These are phyloP conservation scores for Dendrocalamus sinicus DNA, from an alignment of 176 grass and related monocot genomes.

Conservation along the genomic window DNA sequence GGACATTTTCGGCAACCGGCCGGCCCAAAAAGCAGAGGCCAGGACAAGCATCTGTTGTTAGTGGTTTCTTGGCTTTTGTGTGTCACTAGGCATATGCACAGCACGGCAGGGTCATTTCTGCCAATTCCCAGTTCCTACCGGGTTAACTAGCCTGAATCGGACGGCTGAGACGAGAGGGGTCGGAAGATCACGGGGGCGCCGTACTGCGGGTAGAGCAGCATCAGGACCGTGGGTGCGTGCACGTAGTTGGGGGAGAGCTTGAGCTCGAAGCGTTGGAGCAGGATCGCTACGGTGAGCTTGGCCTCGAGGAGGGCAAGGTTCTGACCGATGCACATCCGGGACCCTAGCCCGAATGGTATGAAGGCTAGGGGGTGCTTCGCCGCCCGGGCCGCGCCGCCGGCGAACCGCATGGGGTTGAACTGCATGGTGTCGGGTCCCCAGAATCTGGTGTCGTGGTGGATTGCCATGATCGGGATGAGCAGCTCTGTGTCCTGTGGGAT, in stretches of 20 bases:
- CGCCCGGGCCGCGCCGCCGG: constrained; percentile 43
- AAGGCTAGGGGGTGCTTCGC: constrained; percentile 67
- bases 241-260: constrained; percentile 65
- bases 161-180: constrained; percentile 7
- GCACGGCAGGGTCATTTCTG: not conserved
- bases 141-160: not conserved
- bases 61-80: constrained; percentile 21
- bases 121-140: not conserved
- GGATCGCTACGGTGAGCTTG: constrained; percentile 67
- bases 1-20: constrained; percentile 49
- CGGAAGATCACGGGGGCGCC: constrained; percentile 84
- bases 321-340: constrained; percentile 86
- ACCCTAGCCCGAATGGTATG: constrained; percentile 71
- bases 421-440: constrained; percentile 64
- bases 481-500: constrained; percentile 67
- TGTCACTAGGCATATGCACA: not conserved
- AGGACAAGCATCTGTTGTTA: not conserved
- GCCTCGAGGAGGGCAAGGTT: constrained; percentile 79
- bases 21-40: constrained; percentile 30
- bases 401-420: constrained; percentile 71
- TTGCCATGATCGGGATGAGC: constrained; percentile 83
- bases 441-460: constrained; percentile 66
- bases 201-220: constrained; percentile 86
- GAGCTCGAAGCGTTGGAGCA: constrained; percentile 68
- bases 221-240: constrained; percentile 83